Evolutionary conservation across 164 flowering plant species (phyloP), one percentile per base, ranked within the genome.

Genomic region (Stephania japonica): DNA sequence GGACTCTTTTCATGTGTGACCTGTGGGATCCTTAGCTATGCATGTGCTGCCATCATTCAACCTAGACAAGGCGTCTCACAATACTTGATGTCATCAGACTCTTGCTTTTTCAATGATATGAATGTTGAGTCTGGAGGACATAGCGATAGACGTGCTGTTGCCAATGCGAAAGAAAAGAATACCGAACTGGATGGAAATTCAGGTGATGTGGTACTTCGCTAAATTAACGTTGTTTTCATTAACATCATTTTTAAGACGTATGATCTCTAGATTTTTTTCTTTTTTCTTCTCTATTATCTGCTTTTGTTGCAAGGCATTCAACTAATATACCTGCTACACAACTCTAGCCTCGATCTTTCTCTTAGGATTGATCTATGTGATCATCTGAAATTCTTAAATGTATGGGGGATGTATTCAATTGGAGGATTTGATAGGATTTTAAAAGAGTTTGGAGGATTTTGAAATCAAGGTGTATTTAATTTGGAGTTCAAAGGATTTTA

Each of bases 1-100:
- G 90, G 91, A 72, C 85, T 90, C 26, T 90, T 96, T 80, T 90
- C 97, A 26, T 96, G 99, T 80, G 97, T 90, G 72, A 90, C 90
- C 1, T 96, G 99, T 83, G 99, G 99, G 75, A 87, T 92, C 71
- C 82, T 91, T 84, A 84, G 86, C 81, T 93, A 86, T 84, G 85
- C 93, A 64, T 96, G 97, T 80, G 87, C 84, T 70, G 98, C 97
- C 70, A 80, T 96, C 11, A 75, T 96, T 80, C 92, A 88, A 78
- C 98, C 99, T 1, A 86, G 73, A 73, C 97, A 91, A 78, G 83
- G 81, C 69, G 87, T 98, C 66, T 84, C 91, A n/a, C 79, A 79
- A 68, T 84, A 88, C 78, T 85, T 93, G 53, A 86, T 86, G 88
- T 87, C 98, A 71, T 83, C 89, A 68, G 93, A 90, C 77, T 87